phyloP scores from a whole-genome alignment of 23 red algal species.

The Gracilaria gracilis region DNA sequence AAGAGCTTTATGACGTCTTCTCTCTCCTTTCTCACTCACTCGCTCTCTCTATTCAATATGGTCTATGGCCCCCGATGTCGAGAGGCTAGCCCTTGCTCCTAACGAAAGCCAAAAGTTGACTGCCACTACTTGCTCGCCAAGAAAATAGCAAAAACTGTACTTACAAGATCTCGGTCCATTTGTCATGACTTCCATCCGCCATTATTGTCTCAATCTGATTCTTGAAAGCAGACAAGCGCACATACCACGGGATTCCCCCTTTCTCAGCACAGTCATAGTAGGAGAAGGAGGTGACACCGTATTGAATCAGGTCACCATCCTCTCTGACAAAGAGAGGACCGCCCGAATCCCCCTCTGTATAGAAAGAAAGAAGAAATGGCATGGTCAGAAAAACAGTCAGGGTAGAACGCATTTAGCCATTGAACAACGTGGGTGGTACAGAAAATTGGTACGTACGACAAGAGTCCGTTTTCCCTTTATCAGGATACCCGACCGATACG shows the following conservation, averaged over 20 bases:
- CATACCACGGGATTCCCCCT: constrained; percentile 55
- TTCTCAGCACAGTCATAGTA: constrained; percentile 32
- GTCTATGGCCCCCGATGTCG: no score
- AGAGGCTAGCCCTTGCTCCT: no score
- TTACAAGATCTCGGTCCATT: not conserved
- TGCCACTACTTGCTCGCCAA: no score
- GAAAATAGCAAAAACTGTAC: no score
- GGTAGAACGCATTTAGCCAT: no score
- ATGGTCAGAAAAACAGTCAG: not conserved
- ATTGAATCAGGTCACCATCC: constrained; percentile 30
- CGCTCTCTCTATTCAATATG: no score
- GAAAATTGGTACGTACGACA: constrained; percentile 43
- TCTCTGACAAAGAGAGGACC: constrained; percentile 45
- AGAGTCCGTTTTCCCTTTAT: constrained; percentile 59
- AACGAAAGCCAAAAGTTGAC: no score
- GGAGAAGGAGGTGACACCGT: constrained; percentile 45
- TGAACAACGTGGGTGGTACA: not conserved
- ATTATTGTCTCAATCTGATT: not conserved
- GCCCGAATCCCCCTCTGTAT: constrained; percentile 50
- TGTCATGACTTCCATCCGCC: not conserved
- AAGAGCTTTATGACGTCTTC: no score
- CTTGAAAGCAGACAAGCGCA: constrained; percentile 31
- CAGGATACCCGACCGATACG: constrained; percentile 37
- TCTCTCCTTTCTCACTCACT: no score
- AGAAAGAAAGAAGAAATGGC: not conserved